Evolutionary conservation across 2,329 filamentous ascomycete genomes (phyloP).

Genomic region (Daldinia sp.): DNA sequence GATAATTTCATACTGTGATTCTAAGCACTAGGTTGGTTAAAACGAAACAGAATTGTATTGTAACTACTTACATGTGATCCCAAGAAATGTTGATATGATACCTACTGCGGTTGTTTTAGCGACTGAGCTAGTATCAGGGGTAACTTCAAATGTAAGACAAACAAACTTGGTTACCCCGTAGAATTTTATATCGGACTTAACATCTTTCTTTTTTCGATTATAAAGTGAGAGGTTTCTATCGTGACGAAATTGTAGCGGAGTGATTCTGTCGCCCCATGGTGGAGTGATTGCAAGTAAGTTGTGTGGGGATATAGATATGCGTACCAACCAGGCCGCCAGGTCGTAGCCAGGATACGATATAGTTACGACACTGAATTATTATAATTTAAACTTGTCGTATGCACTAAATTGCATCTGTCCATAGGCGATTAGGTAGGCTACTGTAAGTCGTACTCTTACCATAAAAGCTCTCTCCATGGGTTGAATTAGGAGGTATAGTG

Average conservation of each 20-base stretch:
- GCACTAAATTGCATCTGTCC: neutral
- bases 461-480: neutral
- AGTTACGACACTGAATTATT: conserved; percentile 2
- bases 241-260: conserved; percentile 39
- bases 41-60: conserved; percentile 19
- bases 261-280: conserved; percentile 17
- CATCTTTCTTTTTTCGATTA: neutral
- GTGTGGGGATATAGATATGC: conserved; percentile 16
- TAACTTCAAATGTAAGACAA: neutral
- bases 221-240: neutral
- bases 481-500: too few species aligned
- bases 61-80: conserved; percentile 38
- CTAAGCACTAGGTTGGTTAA: conserved; percentile 6
- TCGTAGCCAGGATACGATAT: neutral
- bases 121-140: neutral
- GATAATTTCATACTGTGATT: conserved; percentile 17
- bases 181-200: neutral
- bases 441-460: neutral
- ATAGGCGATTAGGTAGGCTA: neutral
- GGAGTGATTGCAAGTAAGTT: conserved; percentile 9
- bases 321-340: neutral
- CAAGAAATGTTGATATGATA: conserved; percentile 3
- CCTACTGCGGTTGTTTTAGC: neutral
- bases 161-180: neutral
- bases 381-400: neutral